phyloP scores from a whole-genome alignment of 495 filamentous ascomycete species.

The Bryoglossum gracile region DNA sequence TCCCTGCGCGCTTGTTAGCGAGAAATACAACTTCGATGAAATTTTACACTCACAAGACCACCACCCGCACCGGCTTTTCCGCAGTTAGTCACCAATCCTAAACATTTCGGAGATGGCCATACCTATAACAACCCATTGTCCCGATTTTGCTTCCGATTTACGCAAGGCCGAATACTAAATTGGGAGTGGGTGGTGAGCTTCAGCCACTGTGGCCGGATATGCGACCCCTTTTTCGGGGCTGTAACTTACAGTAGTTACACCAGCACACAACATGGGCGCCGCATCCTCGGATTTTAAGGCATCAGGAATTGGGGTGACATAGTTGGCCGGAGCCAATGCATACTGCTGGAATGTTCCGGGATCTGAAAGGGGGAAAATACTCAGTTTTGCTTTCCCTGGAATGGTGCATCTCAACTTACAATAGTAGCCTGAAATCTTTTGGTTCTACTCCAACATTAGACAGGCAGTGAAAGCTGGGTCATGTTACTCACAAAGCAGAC shows the following conservation, averaged over 20 bases:
- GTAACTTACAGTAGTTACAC: constrained; percentile 39
- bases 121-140: constrained; percentile 56
- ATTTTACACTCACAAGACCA: constrained; percentile 38
- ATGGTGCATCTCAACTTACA: constrained; percentile 10
- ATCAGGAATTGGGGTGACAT: constrained; percentile 66
- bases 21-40: background rate
- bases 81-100: background rate
- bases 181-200: constrained; percentile 14
- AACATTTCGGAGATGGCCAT: constrained; percentile 9
- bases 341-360: constrained; percentile 59
- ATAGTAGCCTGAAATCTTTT: constrained; percentile 43
- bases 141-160: constrained; percentile 49
- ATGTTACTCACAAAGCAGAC: constrained; percentile 38
- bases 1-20: constrained; percentile 23
- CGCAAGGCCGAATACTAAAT: constrained; percentile 45
- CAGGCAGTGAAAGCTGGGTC: background rate
- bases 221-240: constrained; percentile 11
- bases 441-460: constrained; percentile 28
- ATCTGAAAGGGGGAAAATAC: constrained; percentile 17
- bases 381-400: background rate
- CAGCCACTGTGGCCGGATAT: constrained; percentile 21
- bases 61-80: constrained; percentile 52
- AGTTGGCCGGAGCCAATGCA: constrained; percentile 53
- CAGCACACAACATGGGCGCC: constrained; percentile 59
- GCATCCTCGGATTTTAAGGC: constrained; percentile 47